Evolutionary conservation across 129 eudicot genomes (phyloP), one percentile per base, ranked within the genome.

Genomic region (Heracleum sosnowskyi): DNA sequence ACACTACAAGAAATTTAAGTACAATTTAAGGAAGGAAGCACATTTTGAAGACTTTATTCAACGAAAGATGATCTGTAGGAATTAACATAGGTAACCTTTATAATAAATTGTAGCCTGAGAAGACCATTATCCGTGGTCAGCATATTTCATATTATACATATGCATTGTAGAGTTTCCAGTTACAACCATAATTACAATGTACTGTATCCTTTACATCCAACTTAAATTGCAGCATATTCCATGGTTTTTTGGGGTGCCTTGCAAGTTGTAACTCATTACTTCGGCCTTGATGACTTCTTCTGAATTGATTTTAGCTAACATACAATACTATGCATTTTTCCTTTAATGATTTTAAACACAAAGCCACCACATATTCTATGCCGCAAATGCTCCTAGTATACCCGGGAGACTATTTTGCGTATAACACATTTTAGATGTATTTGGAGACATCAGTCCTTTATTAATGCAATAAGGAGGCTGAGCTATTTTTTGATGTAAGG

Each of bases 1-100:
- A 77, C 77, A 73, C 96, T 85, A 72, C 83, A 75, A 42, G 45
- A 79, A 29, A 81, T n/a, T 40, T 45, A 63, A 28, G 17, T 63
- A 63, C 17, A 63, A 2, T 1, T 28, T 5, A 53, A 7, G 4
- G 22, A 47, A 51, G 26, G 63, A 9, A 53, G n/a, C 63, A 22
- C 28, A 24, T 22, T 22, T 24, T 22, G 12, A 53, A 53, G 12
- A 22, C 4, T 24, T 7, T 47, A 1, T 7, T 53, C 3, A 53
- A 7, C 24, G 11, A 24, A 5, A 53, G 9, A 53, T 22, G 8
- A 53, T 53, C 28, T 24, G 63, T 22, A 53, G 29, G 10, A 53
- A 7, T 22, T 22, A 53, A 53, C n/a, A 53, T 22, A 7, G 2
- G 26, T 53, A 7, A 53, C 29, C 63, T 7, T 53, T 7, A 53